A percentile compares a stretch with the other conserved stretches of the same genome.
phyloP scores from a whole-genome alignment of 441 rosid genomes.

The Sinapis alba region DNA sequence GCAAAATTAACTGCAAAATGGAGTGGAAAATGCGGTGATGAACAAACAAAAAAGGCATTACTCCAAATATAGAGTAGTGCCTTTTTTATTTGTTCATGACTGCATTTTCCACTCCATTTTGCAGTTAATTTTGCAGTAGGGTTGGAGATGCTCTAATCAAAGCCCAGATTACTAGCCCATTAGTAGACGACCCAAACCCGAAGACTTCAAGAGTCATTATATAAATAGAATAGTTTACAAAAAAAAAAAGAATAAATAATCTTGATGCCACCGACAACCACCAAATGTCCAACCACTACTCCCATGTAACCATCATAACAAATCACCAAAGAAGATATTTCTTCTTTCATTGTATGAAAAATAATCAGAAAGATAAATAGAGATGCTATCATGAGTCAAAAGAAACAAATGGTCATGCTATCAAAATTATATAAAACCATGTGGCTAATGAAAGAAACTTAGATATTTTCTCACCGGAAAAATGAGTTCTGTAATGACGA shows the following conservation, averaged over 20 bases:
- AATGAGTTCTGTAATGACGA: neutral
- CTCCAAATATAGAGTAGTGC: too few species aligned
- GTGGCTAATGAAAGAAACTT: neutral
- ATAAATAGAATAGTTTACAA: neutral
- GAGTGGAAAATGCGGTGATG: too few species aligned
- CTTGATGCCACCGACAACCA: neutral
- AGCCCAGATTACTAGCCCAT: too few species aligned
- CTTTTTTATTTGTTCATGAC: too few species aligned
- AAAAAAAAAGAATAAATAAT: slow-evolving; percentile 16
- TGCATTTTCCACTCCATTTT: too few species aligned
- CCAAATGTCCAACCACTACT: slow-evolving; percentile 36
- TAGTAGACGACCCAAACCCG: neutral
- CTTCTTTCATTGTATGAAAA: neutral
- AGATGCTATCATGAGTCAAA: neutral
- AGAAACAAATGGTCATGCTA: slow-evolving; percentile 1
- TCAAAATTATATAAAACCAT: slow-evolving; percentile 4
- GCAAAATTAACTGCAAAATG: too few species aligned
- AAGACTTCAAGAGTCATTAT: neutral
- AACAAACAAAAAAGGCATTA: too few species aligned
- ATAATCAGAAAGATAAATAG: neutral
- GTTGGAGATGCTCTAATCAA: too few species aligned
- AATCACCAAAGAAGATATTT: slow-evolving; percentile 34
- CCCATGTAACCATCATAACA: slow-evolving; percentile 37
- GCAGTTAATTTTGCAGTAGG: too few species aligned
- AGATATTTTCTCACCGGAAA: neutral